Base-by-base conservation (phyloP, 192 early-diverging fungal genomes). In the Phlyctochytrium arcticum region DNA sequence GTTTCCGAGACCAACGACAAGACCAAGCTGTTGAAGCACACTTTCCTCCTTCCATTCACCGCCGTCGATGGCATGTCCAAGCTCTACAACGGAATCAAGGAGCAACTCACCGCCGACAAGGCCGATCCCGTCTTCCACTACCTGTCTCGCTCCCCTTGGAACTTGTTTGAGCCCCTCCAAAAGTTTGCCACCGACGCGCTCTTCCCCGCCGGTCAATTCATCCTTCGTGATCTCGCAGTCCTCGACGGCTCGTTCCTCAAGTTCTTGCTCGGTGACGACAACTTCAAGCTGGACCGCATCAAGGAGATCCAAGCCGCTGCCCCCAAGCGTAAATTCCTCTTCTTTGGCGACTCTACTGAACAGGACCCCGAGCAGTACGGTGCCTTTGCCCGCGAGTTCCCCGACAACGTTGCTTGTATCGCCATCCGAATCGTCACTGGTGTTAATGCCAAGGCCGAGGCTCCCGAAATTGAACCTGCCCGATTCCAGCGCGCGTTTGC, bases 301-400 rank as follows among this genome's bases (percentile, higher is more conserved):
- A 23, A 29, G 21, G 30, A 21, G 21, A 31, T 36, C 56, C n/a
- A 65, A 21, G 60, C 39, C 7, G 31, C 34, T 5, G 64, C 65
- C 60, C 60, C 60, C 2, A 64, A 65, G 33, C 50, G 56, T 4
- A 68, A 65, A 44, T 34, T 70, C 6, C 24, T 70, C 31, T 31
- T 70, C 29, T 60, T 70, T 33, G 68, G 68, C 17, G 68, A 70
- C 62, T 65, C 61, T 26, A 70, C 68, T 33, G 60, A 70, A 33
- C 5, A 19, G 62, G 68, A 70, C 36, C 61, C 68, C 46, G 68
- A 70, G 33, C 29, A 48, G 19, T 70, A 70, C 56, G 68, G 32
- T 6, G 60, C 17, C 32, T 30, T 65, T 29, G 60, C 60, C 29
- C 26, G 39, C n/a, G 6, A 6, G 3, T 29, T 5, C 24, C 68